Base-by-base conservation (phyloP, 495 filamentous ascomycete genomes). In the Talaromyces thailandensis region DNA sequence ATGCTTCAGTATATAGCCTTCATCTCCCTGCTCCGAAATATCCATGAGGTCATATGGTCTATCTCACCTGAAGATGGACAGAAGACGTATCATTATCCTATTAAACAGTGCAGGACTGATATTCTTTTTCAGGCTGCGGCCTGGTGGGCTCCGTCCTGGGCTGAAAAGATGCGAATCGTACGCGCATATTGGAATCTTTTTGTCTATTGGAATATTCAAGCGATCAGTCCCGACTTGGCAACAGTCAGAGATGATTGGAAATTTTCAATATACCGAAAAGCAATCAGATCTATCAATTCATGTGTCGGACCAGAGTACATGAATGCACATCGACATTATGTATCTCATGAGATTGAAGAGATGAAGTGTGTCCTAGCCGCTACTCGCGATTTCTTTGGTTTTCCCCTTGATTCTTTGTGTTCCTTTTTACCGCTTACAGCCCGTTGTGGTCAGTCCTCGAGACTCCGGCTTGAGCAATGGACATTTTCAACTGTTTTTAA, bases 131-230 rank as follows among this genome's bases (percentile, higher is more conserved):
- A 51, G 40, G 43, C 58, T 23, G 58, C 37, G 21, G 58, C 58
- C 35, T 61, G 58, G 58, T 61, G 58, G 58, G 1, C 58, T 32
- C 37, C 37, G 25, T 51, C 58, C 25, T 25, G 40, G 37, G 40
- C 24, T 52, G 58, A 52, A 23, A 61, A 61, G 43, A 52, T 23
- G 43, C 40, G 58, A 8, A 51, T 61, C 29, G 21, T 23, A 9
- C 58, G 58, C 1, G 58, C 58, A 52, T 61, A 61, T 51, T 61
- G 58, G 58, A 61, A 61, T 61, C 11, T 51, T 9, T 45, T 60
- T 32, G 21, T 61, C 25, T 61, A 61, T 61, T 61, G 58, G 40
- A 61, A 61, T 31, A 61, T 61, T 26, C 40, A 24, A 24, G 40
- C 21, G 3, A 61, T 61, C 25, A 6, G 58, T 32, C 58, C 58